phyloP scores from a whole-genome alignment of 2,329 filamentous ascomycete genomes.

The Zalaria sp. region DNA sequence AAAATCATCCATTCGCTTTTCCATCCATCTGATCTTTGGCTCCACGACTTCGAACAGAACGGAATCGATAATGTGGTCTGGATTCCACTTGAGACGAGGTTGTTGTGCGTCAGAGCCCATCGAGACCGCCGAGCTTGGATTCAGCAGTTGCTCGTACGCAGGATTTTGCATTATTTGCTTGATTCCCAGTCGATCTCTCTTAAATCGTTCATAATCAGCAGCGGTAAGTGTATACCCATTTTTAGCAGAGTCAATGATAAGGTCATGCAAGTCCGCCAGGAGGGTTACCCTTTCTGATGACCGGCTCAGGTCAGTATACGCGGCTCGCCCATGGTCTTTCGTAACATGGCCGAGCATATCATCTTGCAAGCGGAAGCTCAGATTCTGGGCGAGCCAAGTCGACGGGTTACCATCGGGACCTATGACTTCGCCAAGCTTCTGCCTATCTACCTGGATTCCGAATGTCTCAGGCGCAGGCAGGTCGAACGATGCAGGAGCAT shows the following conservation, averaged over 20 bases:
- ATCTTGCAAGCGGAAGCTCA: constrained; percentile 44
- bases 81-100: constrained; percentile 6
- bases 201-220: constrained; percentile 32
- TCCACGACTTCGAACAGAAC: constrained; percentile 23
- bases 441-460: constrained; percentile 36
- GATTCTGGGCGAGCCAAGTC: constrained; percentile 37
- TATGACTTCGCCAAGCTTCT: constrained; percentile 33
- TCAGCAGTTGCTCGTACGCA: constrained; percentile 16
- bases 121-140: constrained; percentile 1
- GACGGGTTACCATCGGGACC: constrained; percentile 19
- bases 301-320: constrained; percentile 33
- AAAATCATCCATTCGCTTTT: constrained; percentile 5
- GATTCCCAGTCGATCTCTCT: constrained; percentile 37
- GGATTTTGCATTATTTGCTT: constrained; percentile 29
- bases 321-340: constrained; percentile 46
- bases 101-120: neutral
- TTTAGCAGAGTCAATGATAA: constrained; percentile 30
- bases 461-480: constrained; percentile 33
- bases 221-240: constrained; percentile 36
- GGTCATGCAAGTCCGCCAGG: constrained; percentile 21
- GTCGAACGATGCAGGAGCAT: constrained; percentile 35
- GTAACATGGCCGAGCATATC: constrained; percentile 51
- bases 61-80: constrained; percentile 45
- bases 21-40: constrained; percentile 9
- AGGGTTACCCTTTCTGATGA: constrained; percentile 11